Percentiles rank a stretch among this genome's conserved stretches.
phyloP scores from a whole-genome alignment of 768 basidiomycete genomes.

The Cyathus striatus region DNA sequence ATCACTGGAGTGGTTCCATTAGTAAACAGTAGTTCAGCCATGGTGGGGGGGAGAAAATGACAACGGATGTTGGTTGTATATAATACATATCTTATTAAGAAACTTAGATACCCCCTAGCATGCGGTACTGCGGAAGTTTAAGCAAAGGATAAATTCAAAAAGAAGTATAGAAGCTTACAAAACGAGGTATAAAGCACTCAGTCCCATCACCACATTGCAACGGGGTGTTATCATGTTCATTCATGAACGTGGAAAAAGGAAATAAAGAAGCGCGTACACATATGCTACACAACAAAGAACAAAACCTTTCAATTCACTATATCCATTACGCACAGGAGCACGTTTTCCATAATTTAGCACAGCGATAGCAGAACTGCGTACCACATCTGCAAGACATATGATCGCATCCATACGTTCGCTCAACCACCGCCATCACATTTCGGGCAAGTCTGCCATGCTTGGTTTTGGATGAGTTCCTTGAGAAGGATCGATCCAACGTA shows the following conservation, averaged over 20 bases:
- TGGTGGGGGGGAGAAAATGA: not conserved
- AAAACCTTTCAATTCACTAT: not conserved
- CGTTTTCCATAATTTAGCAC: not conserved
- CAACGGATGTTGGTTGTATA: not conserved
- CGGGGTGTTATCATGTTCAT: too few species aligned
- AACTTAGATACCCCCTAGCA: not conserved
- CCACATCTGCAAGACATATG: slow-evolving; percentile 4
- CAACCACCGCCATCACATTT: slow-evolving; percentile 2
- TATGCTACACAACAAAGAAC: not conserved
- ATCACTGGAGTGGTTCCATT: not conserved
- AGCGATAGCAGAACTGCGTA: slow-evolving; percentile 3
- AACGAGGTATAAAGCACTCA: not conserved
- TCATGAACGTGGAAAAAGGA: not conserved
- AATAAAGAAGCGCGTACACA: not conserved
- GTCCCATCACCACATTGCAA: too few species aligned
- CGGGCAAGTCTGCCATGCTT: slow-evolving; percentile 5
- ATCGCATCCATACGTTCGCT: slow-evolving; percentile 1
- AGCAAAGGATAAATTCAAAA: not conserved
- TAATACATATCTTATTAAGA: not conserved
- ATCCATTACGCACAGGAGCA: not conserved
- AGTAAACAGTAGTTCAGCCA: not conserved
- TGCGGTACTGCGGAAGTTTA: not conserved
- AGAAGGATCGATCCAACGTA: not conserved
- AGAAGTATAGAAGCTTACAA: not conserved
- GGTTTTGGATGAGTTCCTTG: not conserved